Evolutionary conservation across 352 stramenopile species (phyloP).

Genomic region (Phytophthora melonis): DNA sequence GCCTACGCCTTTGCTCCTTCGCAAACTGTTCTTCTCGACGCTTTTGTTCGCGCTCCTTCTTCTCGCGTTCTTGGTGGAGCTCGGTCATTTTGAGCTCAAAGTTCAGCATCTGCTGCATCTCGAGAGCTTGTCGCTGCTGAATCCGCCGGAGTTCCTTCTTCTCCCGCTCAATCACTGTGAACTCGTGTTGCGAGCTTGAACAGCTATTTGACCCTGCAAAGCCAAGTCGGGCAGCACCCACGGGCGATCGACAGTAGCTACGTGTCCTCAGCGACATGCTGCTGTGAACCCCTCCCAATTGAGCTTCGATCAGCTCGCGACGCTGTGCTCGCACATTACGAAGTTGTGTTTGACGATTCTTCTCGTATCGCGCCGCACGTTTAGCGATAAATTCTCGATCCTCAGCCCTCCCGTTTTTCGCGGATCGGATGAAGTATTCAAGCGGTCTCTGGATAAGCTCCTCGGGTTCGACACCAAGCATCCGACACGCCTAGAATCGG

Average conservation of each 20-base stretch:
- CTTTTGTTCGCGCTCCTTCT: constrained; percentile 58
- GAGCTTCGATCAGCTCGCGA: constrained; percentile 66
- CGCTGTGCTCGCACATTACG: constrained; percentile 59
- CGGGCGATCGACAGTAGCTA: constrained; percentile 67
- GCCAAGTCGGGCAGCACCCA: constrained; percentile 28
- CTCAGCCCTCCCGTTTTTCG: constrained; percentile 26
- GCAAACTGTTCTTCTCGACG: constrained; percentile 52
- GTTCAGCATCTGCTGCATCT: constrained; percentile 78
- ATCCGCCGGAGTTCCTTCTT: constrained; percentile 80
- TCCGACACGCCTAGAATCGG: constrained; percentile 61
- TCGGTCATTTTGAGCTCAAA: constrained; percentile 77
- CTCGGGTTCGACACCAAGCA: constrained; percentile 74
- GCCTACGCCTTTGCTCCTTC: constrained; percentile 49
- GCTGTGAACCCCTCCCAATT: constrained; percentile 49
- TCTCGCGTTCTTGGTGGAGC: constrained; percentile 59
- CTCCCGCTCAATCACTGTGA: constrained; percentile 70
- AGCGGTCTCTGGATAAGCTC: constrained; percentile 68
- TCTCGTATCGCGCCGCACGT: constrained; percentile 68
- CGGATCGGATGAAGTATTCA: constrained; percentile 63
- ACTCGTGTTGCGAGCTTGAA: constrained; percentile 41
- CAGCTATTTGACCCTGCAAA: constrained; percentile 14
- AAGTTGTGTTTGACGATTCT: constrained; percentile 60
- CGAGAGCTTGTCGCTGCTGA: constrained; percentile 63
- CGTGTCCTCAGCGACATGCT: constrained; percentile 63
- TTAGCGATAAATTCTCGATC: constrained; percentile 57